phyloP scores from a whole-genome alignment of 192 early-diverging fungal species.

The Linnemannia elongata region DNA sequence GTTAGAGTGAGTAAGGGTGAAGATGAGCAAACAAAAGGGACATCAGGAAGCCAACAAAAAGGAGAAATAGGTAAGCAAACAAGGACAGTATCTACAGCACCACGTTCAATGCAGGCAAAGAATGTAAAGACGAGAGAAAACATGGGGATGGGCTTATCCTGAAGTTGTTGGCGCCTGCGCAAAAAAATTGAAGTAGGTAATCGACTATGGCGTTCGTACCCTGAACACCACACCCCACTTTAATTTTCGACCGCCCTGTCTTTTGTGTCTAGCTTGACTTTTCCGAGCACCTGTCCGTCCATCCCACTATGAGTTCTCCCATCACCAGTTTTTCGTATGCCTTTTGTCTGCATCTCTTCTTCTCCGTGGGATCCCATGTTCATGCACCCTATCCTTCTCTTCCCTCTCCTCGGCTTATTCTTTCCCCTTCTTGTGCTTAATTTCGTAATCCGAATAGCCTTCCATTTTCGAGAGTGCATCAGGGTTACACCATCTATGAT shows the following conservation, averaged over 20 bases:
- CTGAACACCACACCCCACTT: not conserved
- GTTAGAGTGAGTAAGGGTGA: not conserved
- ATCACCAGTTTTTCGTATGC: not conserved
- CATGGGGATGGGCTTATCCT: not conserved
- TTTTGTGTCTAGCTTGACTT: not conserved
- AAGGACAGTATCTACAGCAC: not conserved
- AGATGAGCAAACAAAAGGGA: not conserved
- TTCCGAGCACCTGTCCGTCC: not conserved
- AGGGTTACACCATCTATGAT: not conserved
- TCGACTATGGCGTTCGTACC: not conserved
- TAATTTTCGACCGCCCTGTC: not conserved
- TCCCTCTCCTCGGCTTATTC: not conserved
- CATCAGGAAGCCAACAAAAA: not conserved
- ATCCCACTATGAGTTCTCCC: not conserved
- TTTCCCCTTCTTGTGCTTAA: not conserved
- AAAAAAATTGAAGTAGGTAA: conserved; percentile 1
- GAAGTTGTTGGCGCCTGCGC: not conserved
- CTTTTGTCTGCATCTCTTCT: not conserved
- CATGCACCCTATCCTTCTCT: not conserved
- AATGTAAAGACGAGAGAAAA: not conserved
- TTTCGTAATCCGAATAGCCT: not conserved
- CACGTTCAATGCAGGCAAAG: not conserved
- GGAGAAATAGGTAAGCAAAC: not conserved
- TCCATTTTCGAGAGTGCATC: not conserved
- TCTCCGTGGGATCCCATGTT: not conserved